These are phyloP conservation scores for Lepidium campestre DNA, from an alignment of 441 rosid genomes.

Conservation along the genomic window DNA sequence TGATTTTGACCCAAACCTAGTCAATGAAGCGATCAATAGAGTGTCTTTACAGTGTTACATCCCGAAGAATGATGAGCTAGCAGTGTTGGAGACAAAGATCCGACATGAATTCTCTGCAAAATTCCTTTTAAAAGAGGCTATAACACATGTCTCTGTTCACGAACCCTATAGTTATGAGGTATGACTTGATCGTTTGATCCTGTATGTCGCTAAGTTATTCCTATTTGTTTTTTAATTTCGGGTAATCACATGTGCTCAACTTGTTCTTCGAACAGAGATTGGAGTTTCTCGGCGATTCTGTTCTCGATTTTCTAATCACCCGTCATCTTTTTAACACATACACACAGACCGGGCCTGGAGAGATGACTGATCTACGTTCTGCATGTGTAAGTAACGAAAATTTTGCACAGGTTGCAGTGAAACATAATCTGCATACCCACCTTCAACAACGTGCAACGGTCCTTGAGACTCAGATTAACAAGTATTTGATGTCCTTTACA, in stretches of 20 bases:
- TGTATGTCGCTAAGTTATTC: not conserved
- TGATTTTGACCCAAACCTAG: slow-evolving; percentile 39
- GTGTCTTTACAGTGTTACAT: slow-evolving; percentile 41
- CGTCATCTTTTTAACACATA: slow-evolving; percentile 67
- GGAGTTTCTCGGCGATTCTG: slow-evolving; percentile 94
- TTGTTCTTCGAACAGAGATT: slow-evolving; percentile 57
- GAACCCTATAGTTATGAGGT: slow-evolving; percentile 73
- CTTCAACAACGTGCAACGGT: slow-evolving; percentile 50
- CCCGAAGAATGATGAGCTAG: slow-evolving; percentile 45
- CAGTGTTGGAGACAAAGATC: slow-evolving; percentile 57
- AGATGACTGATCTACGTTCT: slow-evolving; percentile 86
- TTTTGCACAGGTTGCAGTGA: slow-evolving; percentile 79
- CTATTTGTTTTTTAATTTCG: not conserved
- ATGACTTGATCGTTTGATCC: slow-evolving; percentile 6
- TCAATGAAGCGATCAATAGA: slow-evolving; percentile 41
- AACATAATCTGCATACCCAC: slow-evolving; percentile 47
- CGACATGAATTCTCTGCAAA: slow-evolving; percentile 54
- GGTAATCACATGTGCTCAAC: slow-evolving; percentile 1
- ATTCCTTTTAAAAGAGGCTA: slow-evolving; percentile 80
- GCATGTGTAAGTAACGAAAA: slow-evolving; percentile 81
- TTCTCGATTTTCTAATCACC: slow-evolving; percentile 82
- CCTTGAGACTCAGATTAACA: slow-evolving; percentile 52
- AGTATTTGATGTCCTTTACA: slow-evolving; percentile 47
- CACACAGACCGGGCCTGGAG: slow-evolving; percentile 68
- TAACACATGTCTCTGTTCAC: slow-evolving; percentile 61